A percentile compares a stretch with the other conserved stretches of the same genome.
Conservation (phyloP, 176 grass and related monocot genomes). For the Otatea glauca region DNA sequence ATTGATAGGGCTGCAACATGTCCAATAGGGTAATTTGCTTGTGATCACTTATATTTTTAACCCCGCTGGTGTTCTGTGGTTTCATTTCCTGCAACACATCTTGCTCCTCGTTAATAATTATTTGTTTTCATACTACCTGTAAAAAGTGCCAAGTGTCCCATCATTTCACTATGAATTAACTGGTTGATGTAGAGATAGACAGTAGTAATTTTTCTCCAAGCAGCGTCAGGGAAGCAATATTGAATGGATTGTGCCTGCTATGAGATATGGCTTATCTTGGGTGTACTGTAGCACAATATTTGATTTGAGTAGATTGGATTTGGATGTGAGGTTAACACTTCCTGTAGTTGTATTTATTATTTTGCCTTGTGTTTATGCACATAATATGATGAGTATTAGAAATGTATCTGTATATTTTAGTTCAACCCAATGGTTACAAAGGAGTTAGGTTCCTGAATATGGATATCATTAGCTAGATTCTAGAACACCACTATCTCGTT, state of each 20-base stretch:
- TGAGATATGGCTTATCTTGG: neutral
- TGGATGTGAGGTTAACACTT: neutral
- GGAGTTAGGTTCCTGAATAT: no score
- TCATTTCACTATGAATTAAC: neutral
- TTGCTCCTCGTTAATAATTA: neutral
- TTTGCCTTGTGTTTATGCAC: no score
- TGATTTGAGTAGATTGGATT: neutral
- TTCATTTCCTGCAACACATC: neutral
- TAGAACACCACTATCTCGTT: neutral
- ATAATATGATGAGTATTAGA: no score
- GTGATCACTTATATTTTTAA: neutral
- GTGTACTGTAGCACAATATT: neutral
- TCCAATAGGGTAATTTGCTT: conserved; percentile 56
- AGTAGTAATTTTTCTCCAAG: neutral
- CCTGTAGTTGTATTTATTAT: neutral
- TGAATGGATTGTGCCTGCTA: neutral
- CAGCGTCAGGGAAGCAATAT: neutral
- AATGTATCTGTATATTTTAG: no score
- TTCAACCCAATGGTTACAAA: no score
- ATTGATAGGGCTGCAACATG: conserved; percentile 57
- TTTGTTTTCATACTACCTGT: neutral
- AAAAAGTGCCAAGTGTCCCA: neutral
- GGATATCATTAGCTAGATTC: no score
- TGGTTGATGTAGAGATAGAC: neutral
- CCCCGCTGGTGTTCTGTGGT: neutral